Conservation (phyloP, 108 stramenopile genomes). For the Conticribra guillardii region DNA sequence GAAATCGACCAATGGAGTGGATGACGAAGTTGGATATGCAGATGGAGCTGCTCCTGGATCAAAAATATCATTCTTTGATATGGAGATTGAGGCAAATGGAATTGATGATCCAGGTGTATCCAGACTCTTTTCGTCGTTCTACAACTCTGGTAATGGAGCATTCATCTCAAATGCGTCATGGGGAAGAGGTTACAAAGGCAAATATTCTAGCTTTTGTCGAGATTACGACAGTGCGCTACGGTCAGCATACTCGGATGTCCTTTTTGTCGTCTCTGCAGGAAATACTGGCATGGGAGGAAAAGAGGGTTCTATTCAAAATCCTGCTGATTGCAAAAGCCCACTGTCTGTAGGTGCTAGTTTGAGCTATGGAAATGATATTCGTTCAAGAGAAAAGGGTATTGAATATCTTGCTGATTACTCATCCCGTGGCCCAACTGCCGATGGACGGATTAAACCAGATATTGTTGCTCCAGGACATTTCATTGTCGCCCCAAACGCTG, state of each 20-base stretch:
- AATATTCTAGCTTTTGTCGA: slow-evolving; percentile 39
- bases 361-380: slow-evolving; percentile 45
- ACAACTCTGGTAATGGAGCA: slow-evolving; percentile 38
- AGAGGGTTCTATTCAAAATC: slow-evolving; percentile 54
- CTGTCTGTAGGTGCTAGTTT: slow-evolving; percentile 66
- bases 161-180: slow-evolving; percentile 41
- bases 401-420: slow-evolving; percentile 71
- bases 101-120: slow-evolving; percentile 43
- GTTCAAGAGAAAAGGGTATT: slow-evolving; percentile 32
- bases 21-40: slow-evolving; percentile 39
- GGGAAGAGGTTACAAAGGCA: slow-evolving; percentile 37
- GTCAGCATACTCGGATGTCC: slow-evolving; percentile 53
- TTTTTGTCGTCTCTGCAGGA: slow-evolving; percentile 76
- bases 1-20: slow-evolving; percentile 40
- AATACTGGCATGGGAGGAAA: slow-evolving; percentile 61
- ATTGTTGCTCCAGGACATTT: slow-evolving; percentile 77
- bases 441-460: slow-evolving; percentile 86
- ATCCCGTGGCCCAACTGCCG: slow-evolving; percentile 68
- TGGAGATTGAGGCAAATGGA: slow-evolving; percentile 37
- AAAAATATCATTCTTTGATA: slow-evolving; percentile 57
- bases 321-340: slow-evolving; percentile 71
- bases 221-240: slow-evolving; percentile 42
- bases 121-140: slow-evolving; percentile 41
- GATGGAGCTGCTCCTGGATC: slow-evolving; percentile 54
- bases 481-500: slow-evolving; percentile 59